A percentile compares a stretch with the other conserved stretches of the same genome.
phyloP scores from a whole-genome alignment of 2,329 filamentous ascomycete genomes.

The Diaporthe eres region DNA sequence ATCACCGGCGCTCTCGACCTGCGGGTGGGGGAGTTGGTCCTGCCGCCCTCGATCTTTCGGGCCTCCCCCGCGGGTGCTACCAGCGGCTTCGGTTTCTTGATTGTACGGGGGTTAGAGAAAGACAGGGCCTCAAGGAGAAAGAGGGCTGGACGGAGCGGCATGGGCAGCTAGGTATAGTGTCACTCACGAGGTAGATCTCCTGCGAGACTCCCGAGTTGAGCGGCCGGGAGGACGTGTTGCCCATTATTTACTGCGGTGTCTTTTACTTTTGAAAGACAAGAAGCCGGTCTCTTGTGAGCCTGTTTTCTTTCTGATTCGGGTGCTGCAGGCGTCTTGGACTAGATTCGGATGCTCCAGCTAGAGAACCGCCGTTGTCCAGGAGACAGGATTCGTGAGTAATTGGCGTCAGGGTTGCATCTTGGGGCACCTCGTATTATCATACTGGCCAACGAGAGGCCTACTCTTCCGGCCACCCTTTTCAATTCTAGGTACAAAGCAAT shows the following conservation, averaged over 20 bases:
- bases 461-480: neutral
- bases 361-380: neutral
- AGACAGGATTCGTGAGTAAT: neutral
- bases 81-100: neutral
- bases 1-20: slow-evolving; percentile 4
- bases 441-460: neutral
- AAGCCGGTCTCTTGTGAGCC: neutral
- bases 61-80: neutral
- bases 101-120: neutral
- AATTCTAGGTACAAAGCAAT: neutral
- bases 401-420: neutral
- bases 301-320: neutral
- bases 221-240: slow-evolving; percentile 11
- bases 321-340: neutral
- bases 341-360: neutral
- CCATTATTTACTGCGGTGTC: neutral
- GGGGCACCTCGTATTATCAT: neutral
- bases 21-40: neutral
- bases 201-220: neutral
- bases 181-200: slow-evolving; percentile 21
- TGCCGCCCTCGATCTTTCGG: neutral
- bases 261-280: neutral
- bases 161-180: accelerated
- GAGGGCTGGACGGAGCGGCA: neutral
- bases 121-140: too few relatives aligned